Percentiles rank a stretch among this genome's conserved stretches.
Evolutionary conservation across 257 asterid species (phyloP).

Genomic region (Catharanthus roseus): DNA sequence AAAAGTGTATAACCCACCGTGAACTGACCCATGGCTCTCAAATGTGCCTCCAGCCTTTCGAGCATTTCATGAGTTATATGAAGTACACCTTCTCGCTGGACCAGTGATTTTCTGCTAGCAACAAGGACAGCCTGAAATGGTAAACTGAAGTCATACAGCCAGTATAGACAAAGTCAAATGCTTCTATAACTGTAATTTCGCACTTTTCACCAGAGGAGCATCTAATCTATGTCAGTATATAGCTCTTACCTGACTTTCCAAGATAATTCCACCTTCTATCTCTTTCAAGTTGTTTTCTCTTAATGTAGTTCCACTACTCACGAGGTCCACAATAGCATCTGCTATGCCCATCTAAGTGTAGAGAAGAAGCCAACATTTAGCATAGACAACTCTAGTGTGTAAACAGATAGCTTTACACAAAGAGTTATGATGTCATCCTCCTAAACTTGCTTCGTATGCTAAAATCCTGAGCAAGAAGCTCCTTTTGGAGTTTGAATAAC

Average conservation of each 20-base stretch:
- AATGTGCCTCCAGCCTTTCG: slow-evolving; percentile 94
- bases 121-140: slow-evolving; percentile 77
- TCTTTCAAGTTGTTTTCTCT: slow-evolving; percentile 90
- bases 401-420: not conserved
- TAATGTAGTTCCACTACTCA: slow-evolving; percentile 96
- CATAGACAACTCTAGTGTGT: not conserved
- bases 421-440: not conserved
- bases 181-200: not conserved
- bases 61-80: slow-evolving; percentile 91
- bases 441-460: not conserved
- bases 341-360: slow-evolving; percentile 86
- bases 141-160: slow-evolving; percentile 6
- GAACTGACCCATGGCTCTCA: slow-evolving; percentile 81
- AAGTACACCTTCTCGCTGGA: slow-evolving; percentile 69
- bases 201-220: not conserved
- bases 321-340: slow-evolving; percentile 98
- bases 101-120: slow-evolving; percentile 83
- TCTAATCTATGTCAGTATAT: not conserved
- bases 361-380: not conserved
- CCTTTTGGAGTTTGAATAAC: not conserved
- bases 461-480: not conserved
- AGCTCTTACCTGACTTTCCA: slow-evolving; percentile 84
- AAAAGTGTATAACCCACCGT: slow-evolving; percentile 40
- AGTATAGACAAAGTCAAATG: slow-evolving; percentile 8
- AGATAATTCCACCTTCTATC: slow-evolving; percentile 81